phyloP scores from a whole-genome alignment of 176 grass and related monocot species.

The Rhynchospora tenuis region DNA sequence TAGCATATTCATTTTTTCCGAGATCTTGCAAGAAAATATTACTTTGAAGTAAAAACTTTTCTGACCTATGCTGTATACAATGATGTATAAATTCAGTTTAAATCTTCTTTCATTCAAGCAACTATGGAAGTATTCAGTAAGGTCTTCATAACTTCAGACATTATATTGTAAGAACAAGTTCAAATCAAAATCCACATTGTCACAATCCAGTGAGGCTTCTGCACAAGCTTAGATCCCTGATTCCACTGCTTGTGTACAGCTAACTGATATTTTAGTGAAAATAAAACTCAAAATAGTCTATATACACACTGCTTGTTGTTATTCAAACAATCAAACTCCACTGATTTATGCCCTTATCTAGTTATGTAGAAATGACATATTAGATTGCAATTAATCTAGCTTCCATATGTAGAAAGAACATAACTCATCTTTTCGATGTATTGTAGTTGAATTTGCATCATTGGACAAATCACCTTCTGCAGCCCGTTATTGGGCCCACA shows the following conservation, averaged over 20 bases:
- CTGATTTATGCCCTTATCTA: neutral
- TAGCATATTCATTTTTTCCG: neutral
- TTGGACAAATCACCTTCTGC: too few relatives aligned
- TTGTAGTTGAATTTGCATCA: too few relatives aligned
- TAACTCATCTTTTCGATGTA: too few relatives aligned
- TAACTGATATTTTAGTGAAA: neutral
- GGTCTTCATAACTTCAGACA: neutral
- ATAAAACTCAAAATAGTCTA: neutral
- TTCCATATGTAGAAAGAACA: neutral
- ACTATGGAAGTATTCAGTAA: neutral
- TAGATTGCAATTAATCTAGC: neutral
- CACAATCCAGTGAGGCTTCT: neutral
- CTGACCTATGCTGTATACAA: neutral
- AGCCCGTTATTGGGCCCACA: too few relatives aligned
- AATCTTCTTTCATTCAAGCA: neutral
- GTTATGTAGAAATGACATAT: neutral
- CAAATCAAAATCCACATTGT: neutral
- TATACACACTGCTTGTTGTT: neutral
- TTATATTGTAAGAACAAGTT: neutral
- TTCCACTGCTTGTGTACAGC: neutral
- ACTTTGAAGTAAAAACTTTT: neutral
- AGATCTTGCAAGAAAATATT: neutral
- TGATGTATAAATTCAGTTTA: neutral
- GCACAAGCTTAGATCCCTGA: neutral
- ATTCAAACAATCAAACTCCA: neutral